Evolutionary conservation across 2,329 filamentous ascomycete species (phyloP).

Genomic region (Pleurostoma richardsiae): DNA sequence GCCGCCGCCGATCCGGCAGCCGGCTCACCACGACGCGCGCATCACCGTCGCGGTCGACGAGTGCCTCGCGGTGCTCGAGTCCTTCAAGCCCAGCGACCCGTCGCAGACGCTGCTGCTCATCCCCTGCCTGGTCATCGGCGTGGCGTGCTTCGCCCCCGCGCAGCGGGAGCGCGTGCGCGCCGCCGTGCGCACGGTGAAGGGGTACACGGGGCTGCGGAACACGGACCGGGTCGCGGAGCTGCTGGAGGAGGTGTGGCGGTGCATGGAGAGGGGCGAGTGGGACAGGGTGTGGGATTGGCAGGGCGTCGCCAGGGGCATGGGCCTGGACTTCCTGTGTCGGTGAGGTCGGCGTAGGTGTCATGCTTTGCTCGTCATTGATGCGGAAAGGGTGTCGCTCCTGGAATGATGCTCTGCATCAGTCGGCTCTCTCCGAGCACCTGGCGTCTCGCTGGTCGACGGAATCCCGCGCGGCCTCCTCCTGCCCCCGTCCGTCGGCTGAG

Average conservation of each 20-base stretch:
- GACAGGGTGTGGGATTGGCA: conserved; percentile 61
- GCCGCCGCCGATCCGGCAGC: conserved; percentile 40
- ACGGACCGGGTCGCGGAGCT: conserved; percentile 48
- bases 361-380: too few species aligned
- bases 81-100: conserved; percentile 52
- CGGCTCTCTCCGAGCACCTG: too few species aligned
- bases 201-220: conserved; percentile 57
- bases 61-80: conserved; percentile 48
- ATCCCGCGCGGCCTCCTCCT: too few species aligned
- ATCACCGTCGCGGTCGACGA: conserved; percentile 53
- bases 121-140: conserved; percentile 56
- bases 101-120: conserved; percentile 55
- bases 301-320: conserved; percentile 44
- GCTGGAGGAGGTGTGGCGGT: conserved; percentile 53
- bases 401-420: too few species aligned
- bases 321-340: conserved; percentile 50
- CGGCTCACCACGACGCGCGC: conserved; percentile 42
- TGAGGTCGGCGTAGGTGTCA: conserved; percentile 9
- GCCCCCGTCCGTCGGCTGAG: too few species aligned
- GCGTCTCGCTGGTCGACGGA: too few species aligned
- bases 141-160: conserved; percentile 47
- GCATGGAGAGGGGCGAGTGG: conserved; percentile 56
- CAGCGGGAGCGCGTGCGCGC: conserved; percentile 48
- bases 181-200: conserved; percentile 44
- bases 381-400: too few species aligned